Conservation (phyloP, 257 asterid species). For the Solanum chmielewskii region DNA sequence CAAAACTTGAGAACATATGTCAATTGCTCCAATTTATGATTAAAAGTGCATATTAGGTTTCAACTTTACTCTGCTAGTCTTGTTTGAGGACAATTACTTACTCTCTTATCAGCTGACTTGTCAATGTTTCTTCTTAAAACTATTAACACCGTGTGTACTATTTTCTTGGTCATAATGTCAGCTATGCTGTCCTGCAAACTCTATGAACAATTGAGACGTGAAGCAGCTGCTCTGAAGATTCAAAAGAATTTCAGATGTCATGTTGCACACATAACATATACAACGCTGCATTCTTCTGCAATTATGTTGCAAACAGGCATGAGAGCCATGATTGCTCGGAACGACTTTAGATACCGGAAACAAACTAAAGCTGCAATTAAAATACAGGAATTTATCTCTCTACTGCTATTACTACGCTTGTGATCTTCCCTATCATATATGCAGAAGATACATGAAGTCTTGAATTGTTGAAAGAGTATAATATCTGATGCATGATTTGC, state of each 20-base stretch:
- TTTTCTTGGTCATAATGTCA: slow-evolving; percentile 4
- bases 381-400: slow-evolving; percentile 58
- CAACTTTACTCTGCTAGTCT: not conserved
- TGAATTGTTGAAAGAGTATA: not conserved
- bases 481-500: slow-evolving; percentile 3
- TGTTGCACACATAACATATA: slow-evolving; percentile 54
- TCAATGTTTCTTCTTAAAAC: not conserved
- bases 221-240: slow-evolving; percentile 85
- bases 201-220: slow-evolving; percentile 79
- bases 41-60: not conserved
- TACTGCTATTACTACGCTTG: not conserved
- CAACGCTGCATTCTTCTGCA: slow-evolving; percentile 47
- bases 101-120: not conserved
- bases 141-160: not conserved
- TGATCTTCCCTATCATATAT: not conserved
- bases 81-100: not conserved
- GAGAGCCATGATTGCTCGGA: slow-evolving; percentile 86
- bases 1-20: not conserved
- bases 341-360: slow-evolving; percentile 75
- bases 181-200: slow-evolving; percentile 82
- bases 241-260: slow-evolving; percentile 83
- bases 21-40: not conserved
- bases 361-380: slow-evolving; percentile 85
- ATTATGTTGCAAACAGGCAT: slow-evolving; percentile 77
- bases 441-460: not conserved